phyloP scores from a whole-genome alignment of 192 early-diverging fungal species.

The Diversispora eburnea region DNA sequence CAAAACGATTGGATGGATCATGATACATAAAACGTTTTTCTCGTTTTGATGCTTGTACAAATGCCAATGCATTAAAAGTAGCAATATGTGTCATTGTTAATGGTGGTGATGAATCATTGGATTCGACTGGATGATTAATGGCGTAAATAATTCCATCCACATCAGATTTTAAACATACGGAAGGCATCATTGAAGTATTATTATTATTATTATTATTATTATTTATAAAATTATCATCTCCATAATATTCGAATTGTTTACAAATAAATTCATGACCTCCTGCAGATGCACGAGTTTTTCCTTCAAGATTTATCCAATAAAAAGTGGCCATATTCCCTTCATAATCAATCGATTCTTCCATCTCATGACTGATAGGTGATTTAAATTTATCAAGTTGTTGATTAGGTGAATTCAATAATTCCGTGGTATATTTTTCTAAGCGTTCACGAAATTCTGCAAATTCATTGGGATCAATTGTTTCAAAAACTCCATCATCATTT shows the following conservation, averaged over 20 bases:
- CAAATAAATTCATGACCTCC: constrained; percentile 64
- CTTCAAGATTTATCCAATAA: constrained; percentile 43
- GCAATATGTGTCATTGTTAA: constrained; percentile 46
- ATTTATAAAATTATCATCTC: neutral
- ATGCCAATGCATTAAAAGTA: constrained; percentile 67
- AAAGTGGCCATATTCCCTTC: constrained; percentile 42
- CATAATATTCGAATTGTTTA: constrained; percentile 33
- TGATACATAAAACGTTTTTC: constrained; percentile 61
- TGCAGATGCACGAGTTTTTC: constrained; percentile 39
- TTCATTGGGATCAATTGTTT: constrained; percentile 58
- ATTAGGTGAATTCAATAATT: neutral
- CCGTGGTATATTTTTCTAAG: constrained; percentile 56
- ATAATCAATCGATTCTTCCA: constrained; percentile 49
- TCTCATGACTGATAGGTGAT: constrained; percentile 36
- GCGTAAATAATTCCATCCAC: constrained; percentile 68
- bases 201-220: constrained; percentile 15
- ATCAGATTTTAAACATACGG: constrained; percentile 61
- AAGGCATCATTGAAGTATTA: constrained; percentile 34
- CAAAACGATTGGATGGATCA: constrained; percentile 48
- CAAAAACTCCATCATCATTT: constrained; percentile 54
- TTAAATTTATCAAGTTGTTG: neutral
- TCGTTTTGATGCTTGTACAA: constrained; percentile 72
- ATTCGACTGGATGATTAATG: constrained; percentile 33
- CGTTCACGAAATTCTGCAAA: constrained; percentile 56
- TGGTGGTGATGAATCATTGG: constrained; percentile 1